Conservation (phyloP, 2,329 filamentous ascomycete species). For the Pseudogymnoascus sp. region DNA sequence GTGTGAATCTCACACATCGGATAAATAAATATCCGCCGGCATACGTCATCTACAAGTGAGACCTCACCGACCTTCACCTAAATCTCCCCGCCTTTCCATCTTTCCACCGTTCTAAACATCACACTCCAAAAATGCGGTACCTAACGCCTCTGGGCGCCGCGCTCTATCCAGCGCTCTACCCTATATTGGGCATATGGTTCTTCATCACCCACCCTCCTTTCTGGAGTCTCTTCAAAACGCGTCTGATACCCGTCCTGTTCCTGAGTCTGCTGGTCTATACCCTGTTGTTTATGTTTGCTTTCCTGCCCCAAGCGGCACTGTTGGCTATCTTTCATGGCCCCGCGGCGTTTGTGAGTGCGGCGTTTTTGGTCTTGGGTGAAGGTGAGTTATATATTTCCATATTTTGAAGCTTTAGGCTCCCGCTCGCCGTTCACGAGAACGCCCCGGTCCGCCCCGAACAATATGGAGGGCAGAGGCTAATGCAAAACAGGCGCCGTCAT, state of each 20-base stretch:
- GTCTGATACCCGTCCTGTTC: conserved; percentile 72
- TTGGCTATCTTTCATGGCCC: conserved; percentile 82
- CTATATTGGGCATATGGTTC: conserved; percentile 70
- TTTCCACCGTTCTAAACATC: neutral
- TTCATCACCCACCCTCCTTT: conserved; percentile 71
- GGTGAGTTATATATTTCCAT: conserved; percentile 25
- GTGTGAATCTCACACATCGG: neutral
- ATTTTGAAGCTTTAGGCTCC: conserved; percentile 50
- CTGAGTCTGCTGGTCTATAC: conserved; percentile 77
- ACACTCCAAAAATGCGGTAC: neutral
- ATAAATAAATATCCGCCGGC: neutral
- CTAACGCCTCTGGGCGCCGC: neutral
- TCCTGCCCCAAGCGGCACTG: conserved; percentile 82
- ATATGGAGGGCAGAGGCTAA: neutral
- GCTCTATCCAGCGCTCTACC: conserved; percentile 43
- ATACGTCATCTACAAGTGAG: neutral
- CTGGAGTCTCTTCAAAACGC: conserved; percentile 70
- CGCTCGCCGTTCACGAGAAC: conserved; percentile 32
- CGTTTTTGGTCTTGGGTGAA: conserved; percentile 80
- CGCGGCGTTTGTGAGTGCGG: conserved; percentile 83
- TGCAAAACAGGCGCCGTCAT: conserved; percentile 21
- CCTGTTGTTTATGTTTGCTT: conserved; percentile 82
- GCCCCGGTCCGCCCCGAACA: neutral
- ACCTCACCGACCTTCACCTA: neutral
- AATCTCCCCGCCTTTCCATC: conserved; percentile 1